Evolutionary conservation across 208 protist genomes (phyloP).

Genomic region (Crithidia thermophila): DNA sequence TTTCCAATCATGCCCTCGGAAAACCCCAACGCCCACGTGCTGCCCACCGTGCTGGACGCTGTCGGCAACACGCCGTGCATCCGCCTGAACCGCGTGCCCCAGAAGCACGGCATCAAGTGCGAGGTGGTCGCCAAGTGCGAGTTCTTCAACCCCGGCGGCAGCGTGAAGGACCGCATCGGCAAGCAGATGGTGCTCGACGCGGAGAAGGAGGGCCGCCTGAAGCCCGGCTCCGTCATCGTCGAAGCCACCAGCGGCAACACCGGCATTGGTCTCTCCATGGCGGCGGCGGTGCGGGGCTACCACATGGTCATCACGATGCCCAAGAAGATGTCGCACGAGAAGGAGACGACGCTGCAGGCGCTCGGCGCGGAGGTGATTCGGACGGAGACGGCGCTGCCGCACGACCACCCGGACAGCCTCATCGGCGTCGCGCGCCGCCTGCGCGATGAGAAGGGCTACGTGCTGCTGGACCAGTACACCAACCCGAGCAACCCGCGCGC

Average conservation of each 20-base stretch:
- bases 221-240: constrained; percentile 95
- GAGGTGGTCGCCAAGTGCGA: constrained; percentile 94
- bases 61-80: constrained; percentile 91
- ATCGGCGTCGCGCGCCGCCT: constrained; percentile 95
- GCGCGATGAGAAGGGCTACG: constrained; percentile 93
- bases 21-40: constrained; percentile 30
- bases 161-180: constrained; percentile 98
- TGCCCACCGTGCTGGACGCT: constrained; percentile 70
- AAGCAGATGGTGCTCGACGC: constrained; percentile 96
- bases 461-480: constrained; percentile 97
- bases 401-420: constrained; percentile 96
- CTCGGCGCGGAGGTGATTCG: constrained; percentile 97
- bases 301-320: constrained; percentile 98
- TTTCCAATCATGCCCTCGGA: constrained; percentile 15
- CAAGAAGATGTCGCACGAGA: constrained; percentile 99
- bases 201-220: constrained; percentile 91
- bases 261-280: constrained; percentile 96
- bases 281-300: constrained; percentile 96
- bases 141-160: constrained; percentile 94
- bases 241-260: constrained; percentile 98
- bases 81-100: constrained; percentile 81
- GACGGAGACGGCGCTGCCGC: constrained; percentile 96
- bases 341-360: constrained; percentile 89
- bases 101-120: constrained; percentile 76
- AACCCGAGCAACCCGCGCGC: constrained; percentile 96